phyloP scores from a whole-genome alignment of 2,329 filamentous ascomycete genomes.

The Nothophoma quercina region DNA sequence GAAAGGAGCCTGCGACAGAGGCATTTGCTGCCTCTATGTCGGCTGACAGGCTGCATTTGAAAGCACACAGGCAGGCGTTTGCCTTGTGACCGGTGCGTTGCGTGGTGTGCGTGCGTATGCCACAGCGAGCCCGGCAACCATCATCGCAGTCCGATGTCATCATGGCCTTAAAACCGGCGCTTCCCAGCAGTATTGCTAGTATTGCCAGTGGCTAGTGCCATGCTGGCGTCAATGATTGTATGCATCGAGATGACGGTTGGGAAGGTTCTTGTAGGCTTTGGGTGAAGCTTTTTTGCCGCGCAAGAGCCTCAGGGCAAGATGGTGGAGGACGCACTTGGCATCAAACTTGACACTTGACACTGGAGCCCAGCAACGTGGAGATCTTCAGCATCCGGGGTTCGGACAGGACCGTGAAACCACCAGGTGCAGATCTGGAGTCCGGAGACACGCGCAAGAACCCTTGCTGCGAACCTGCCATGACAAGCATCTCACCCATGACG shows the following conservation, averaged over 20 bases:
- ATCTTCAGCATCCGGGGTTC: neutral
- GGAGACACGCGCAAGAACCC: neutral
- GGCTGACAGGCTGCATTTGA: neutral
- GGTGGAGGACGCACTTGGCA: neutral
- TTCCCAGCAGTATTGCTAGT: too few relatives aligned
- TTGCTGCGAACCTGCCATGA: neutral
- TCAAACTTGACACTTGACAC: neutral
- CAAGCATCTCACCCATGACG: neutral
- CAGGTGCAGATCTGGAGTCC: neutral
- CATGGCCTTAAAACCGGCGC: slow-evolving; percentile 17
- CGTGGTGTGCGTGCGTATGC: slow-evolving; percentile 12
- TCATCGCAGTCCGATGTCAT: slow-evolving; percentile 11
- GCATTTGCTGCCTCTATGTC: neutral
- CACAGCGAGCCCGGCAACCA: neutral
- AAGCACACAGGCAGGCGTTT: neutral
- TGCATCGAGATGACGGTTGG: neutral
- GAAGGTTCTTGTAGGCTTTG: neutral
- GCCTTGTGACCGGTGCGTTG: slow-evolving; percentile 14
- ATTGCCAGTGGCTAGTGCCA: slow-evolving; percentile 5
- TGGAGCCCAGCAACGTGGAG: neutral
- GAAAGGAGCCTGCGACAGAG: slow-evolving; percentile 3
- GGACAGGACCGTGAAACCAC: neutral
- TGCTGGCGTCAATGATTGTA: neutral
- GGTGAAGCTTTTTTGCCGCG: neutral
- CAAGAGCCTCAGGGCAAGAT: neutral